A percentile compares a stretch with the other conserved stretches of the same genome.
Evolutionary conservation across 768 basidiomycete species (phyloP).

Genomic region (Amanita rubescens): DNA sequence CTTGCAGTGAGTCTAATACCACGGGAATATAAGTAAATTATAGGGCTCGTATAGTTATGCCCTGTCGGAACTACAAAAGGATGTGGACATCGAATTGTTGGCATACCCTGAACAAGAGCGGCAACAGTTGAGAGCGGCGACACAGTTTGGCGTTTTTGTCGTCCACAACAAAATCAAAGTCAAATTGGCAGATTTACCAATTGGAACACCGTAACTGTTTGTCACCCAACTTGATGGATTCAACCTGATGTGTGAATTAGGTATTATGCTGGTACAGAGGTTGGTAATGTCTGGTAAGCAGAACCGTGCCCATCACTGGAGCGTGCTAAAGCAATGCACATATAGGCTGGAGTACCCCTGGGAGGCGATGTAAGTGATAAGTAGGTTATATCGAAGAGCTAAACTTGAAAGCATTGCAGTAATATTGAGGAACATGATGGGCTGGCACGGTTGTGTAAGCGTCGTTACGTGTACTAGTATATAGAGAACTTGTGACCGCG

Average conservation of each 20-base stretch:
- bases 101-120: slow-evolving; percentile 65
- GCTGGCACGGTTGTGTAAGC: slow-evolving; percentile 27
- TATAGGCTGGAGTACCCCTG: slow-evolving; percentile 77
- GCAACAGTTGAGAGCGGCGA: slow-evolving; percentile 52
- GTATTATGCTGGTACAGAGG: slow-evolving; percentile 80
- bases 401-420: slow-evolving; percentile 27
- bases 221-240: neutral
- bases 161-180: slow-evolving; percentile 90
- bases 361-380: slow-evolving; percentile 59
- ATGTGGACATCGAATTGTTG: slow-evolving; percentile 69
- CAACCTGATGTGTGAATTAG: slow-evolving; percentile 17
- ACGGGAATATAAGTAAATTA: neutral
- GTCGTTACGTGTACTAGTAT: neutral
- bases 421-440: slow-evolving; percentile 75
- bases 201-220: slow-evolving; percentile 46
- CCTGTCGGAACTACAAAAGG: slow-evolving; percentile 80
- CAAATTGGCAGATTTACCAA: slow-evolving; percentile 72
- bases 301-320: neutral
- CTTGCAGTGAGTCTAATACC: slow-evolving; percentile 50
- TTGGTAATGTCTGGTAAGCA: slow-evolving; percentile 62
- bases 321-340: neutral
- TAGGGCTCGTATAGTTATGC: slow-evolving; percentile 60
- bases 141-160: slow-evolving; percentile 89
- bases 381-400: neutral
- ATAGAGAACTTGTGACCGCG: neutral